A percentile compares a stretch with the other conserved stretches of the same genome.
phyloP scores from a whole-genome alignment of 257 asterid genomes.

The Fraxinus anomala region DNA sequence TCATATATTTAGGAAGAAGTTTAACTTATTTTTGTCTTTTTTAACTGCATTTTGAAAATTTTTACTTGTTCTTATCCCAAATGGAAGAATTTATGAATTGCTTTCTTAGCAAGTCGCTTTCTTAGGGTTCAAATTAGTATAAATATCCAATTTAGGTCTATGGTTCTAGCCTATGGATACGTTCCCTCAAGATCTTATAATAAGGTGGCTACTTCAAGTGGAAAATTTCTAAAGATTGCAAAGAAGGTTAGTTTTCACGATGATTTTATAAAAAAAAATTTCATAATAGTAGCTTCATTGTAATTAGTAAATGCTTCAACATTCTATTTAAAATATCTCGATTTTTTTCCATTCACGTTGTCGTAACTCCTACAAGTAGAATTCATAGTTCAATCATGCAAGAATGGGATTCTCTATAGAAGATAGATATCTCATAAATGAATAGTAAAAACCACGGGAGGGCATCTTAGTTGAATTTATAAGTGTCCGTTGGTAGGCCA shows the following conservation, averaged over 20 bases:
- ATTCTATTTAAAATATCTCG: too few species aligned
- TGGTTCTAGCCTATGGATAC: too few species aligned
- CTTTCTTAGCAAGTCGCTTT: conserved; percentile 27
- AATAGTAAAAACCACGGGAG: too few species aligned
- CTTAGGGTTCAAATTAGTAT: conserved; percentile 14
- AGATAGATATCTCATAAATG: too few species aligned
- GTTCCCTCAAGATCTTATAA: not conserved
- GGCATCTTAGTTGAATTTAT: too few species aligned
- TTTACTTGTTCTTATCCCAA: conserved; percentile 31
- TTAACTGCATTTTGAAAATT: not conserved
- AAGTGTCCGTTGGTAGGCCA: too few species aligned
- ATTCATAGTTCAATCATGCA: not conserved
- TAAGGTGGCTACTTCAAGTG: not conserved
- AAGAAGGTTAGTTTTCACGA: too few species aligned
- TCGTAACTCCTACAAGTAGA: not conserved
- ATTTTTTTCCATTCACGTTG: not conserved
- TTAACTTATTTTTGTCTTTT: conserved; percentile 30
- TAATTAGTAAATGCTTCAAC: not conserved
- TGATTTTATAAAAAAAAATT: too few species aligned
- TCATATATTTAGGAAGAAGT: conserved; percentile 16
- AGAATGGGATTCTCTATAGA: not conserved
- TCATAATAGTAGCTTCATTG: not conserved
- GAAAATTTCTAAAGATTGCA: not conserved
- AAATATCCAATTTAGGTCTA: conserved; percentile 16
- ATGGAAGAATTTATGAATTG: conserved; percentile 15